Evolutionary conservation across 768 basidiomycete species (phyloP).

Genomic region (Boletus tomentosulus): DNA sequence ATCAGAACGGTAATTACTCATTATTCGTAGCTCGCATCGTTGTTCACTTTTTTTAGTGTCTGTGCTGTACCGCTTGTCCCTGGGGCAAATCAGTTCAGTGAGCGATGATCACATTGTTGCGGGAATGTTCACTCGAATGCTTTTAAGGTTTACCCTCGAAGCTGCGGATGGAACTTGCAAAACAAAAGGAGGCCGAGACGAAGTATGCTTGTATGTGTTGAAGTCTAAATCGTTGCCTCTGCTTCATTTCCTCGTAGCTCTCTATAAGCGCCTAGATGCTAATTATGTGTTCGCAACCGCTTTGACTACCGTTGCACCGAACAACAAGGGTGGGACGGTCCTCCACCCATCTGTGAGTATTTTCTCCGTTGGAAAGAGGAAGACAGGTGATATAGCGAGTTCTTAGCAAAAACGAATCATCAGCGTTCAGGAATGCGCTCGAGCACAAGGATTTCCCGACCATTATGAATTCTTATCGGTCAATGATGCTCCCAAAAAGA

Average conservation of each 20-base stretch:
- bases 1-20: constrained; percentile 48
- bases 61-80: constrained; percentile 51
- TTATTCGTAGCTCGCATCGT: neutral
- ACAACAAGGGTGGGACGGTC: constrained; percentile 41
- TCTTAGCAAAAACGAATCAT: constrained; percentile 67
- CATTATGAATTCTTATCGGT: constrained; percentile 55
- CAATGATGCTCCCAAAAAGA: constrained; percentile 31
- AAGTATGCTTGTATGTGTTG: constrained; percentile 25
- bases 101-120: constrained; percentile 7
- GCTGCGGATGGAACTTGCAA: constrained; percentile 37
- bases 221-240: neutral
- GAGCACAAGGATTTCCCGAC: constrained; percentile 79
- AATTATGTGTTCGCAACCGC: constrained; percentile 58
- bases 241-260: constrained; percentile 32
- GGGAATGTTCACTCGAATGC: neutral
- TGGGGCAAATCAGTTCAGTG: constrained; percentile 50
- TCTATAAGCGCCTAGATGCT: constrained; percentile 55
- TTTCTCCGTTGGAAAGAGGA: neutral
- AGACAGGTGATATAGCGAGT: neutral
- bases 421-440: constrained; percentile 62
- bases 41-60: constrained; percentile 34
- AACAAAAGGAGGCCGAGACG: constrained; percentile 22
- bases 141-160: constrained; percentile 40
- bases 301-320: constrained; percentile 52
- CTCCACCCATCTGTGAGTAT: constrained; percentile 44